phyloP scores from a whole-genome alignment of 2,329 filamentous ascomycete species.

The Ophiostoma populinum region DNA sequence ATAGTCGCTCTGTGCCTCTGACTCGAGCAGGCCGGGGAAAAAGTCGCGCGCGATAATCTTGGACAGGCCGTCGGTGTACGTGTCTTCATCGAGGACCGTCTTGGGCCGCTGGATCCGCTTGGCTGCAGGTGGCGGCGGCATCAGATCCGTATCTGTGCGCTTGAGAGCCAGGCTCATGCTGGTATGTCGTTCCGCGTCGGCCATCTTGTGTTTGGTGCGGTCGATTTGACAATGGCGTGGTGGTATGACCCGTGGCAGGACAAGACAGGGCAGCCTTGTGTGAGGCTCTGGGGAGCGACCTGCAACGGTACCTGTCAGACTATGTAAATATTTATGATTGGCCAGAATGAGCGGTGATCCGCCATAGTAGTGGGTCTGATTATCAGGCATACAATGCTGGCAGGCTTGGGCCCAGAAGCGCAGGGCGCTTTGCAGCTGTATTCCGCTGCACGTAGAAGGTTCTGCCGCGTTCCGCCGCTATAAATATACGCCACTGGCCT shows the following conservation, averaged over 20 bases:
- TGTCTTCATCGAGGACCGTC: conserved; percentile 80
- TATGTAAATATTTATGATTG: no score
- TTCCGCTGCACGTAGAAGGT: conserved; percentile 7
- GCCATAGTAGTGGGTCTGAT: no score
- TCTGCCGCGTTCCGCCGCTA: conserved; percentile 10
- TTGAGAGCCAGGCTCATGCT: conserved; percentile 51
- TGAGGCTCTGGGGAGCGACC: no score
- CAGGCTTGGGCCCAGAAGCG: no score
- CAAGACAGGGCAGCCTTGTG: no score
- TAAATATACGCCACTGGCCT: no score
- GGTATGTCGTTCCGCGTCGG: conserved; percentile 8
- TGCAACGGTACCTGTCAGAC: no score
- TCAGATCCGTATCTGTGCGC: conserved; percentile 52
- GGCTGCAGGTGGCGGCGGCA: conserved; percentile 69
- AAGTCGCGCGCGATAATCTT: conserved; percentile 94
- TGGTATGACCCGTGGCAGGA: no score
- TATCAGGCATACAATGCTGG: no score
- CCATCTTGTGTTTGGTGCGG: conserved; percentile 5
- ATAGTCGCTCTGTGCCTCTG: conserved; percentile 79
- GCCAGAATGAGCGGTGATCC: no score
- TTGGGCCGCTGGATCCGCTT: conserved; percentile 87
- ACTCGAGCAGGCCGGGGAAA: conserved; percentile 80
- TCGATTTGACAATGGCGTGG: no score
- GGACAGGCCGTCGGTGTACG: conserved; percentile 77
- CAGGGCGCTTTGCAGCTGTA: no score